Base-by-base conservation (phyloP, 805 yeast genomes). In the Jamesozyma lodderae region DNA sequence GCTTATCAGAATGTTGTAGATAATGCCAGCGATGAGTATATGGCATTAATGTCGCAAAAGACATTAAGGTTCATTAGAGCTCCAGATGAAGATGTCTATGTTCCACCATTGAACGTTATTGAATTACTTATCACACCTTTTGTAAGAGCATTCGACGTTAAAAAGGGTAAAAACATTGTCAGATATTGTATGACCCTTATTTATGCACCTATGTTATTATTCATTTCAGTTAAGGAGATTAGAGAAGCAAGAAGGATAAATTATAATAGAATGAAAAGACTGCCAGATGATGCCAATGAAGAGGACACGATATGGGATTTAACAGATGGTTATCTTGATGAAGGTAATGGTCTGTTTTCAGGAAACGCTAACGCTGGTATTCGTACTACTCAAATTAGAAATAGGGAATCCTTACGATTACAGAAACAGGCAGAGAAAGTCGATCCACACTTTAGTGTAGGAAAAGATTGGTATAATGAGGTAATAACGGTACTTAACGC, bases 61-160 rank as follows among this genome's bases (percentile, higher is more conserved):
- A 84, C 94, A 0, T 68, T 86, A 48, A 70, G 88, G 44, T 86
- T 81, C 55, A 77, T 85, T 37, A 70, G 95, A 49, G 95, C 95
- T 0, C 95, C 95, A 0, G 95, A 86, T 62, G 79, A 77, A 41
- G 77, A 81, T 52, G 81, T 85, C 29, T 86, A 75, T 55, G 87
- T 84, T 19, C 90, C 95, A 4, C 95, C 95, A 4, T 69, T 84
- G 46, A 86, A 86, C 56, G 57, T 86, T 47, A 60, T 86, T 38
- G 95, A 86, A 58, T 35, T 79, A 1, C 33, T 73, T 6, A 48
- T 77, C 4, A 54, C 70, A 21, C 77, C 76, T 21, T 69, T 38
- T 50, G 67, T 37, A 31, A 66, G 64, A 57, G 58, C 65, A 57
- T 42, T 66, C 46, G 52, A 36, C 47, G 47, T 36, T 28, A 38